phyloP scores from a whole-genome alignment of 2,329 filamentous ascomycete species.

The Penicillium verrucosum region DNA sequence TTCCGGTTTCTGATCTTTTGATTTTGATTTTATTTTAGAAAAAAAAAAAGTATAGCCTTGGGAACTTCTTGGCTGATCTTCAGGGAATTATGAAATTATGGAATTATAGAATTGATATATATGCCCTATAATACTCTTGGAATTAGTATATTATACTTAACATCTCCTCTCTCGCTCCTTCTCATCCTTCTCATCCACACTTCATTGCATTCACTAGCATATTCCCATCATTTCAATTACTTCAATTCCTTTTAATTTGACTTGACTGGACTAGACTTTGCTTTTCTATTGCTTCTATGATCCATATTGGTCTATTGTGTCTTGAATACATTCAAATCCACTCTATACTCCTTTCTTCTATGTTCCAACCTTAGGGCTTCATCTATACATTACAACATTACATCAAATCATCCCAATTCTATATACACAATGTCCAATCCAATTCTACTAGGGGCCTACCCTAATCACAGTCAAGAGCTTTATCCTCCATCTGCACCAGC shows the following conservation, averaged over 20 bases:
- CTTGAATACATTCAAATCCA: not conserved
- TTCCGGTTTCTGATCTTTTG: not conserved
- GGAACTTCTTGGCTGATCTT: conserved; percentile 21
- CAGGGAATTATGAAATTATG: not conserved
- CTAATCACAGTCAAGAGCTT: conserved; percentile 10
- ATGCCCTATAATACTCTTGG: not conserved
- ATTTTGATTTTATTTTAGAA: not conserved
- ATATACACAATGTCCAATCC: conserved; percentile 13
- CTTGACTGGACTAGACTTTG: not conserved
- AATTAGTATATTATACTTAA: not conserved
- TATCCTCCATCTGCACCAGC: conserved; percentile 21
- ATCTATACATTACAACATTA: not conserved
- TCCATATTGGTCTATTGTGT: not conserved
- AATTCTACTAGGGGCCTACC: conserved; percentile 13
- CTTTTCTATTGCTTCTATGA: not conserved
- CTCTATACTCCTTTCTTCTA: not conserved
- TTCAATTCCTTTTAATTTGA: not conserved
- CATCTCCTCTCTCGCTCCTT: not conserved
- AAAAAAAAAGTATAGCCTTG: conserved; percentile 9
- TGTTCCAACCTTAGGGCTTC: not conserved
- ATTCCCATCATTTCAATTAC: no score
- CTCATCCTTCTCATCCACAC: not conserved
- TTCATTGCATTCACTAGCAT: not conserved
- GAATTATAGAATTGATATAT: not conserved
- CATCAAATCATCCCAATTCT: not conserved